Evolutionary conservation across 352 stramenopile genomes (phyloP), one percentile per base, ranked within the genome.

Genomic region (Globisporangium perplexum): DNA sequence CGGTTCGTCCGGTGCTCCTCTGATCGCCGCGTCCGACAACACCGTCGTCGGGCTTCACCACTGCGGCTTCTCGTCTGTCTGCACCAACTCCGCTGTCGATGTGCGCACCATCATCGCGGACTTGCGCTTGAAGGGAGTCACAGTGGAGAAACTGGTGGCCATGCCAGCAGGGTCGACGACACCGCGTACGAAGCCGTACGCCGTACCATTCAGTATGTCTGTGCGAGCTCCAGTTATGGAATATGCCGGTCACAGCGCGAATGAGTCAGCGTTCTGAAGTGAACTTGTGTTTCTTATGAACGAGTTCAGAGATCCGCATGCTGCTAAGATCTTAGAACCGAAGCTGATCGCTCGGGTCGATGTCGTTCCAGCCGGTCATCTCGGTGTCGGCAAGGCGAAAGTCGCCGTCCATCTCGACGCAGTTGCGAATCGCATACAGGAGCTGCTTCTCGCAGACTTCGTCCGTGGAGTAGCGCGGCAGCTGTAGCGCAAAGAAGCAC

Each of bases 391-490:
- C 83, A 3, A 93, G 69, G 14, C 84, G 79, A 51, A 94, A 94
- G 60, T 95, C 84, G n/a, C 82, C 84, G 53, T 93, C 84, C 80
- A 95, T 95, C 62, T 95, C 84, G 14, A 92, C 66, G 44, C 84
- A 95, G 57, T 95, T 95, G 60, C 80, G 79, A 15, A 95, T 75
- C 1, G 83, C 84, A 50, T 93, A 95, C n/a, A 90, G 55, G 23
- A 95, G 28, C 50, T 85, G 70, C 39, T 77, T 72, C 4, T 60
- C 63, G 50, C 78, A 90, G 41, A 93, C 69, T 24, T 82, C 83
- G 56, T 92, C 79, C 17, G 26, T 89, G 11, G 82, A 92, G 57
- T 95, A 93, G 24, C 76, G 72, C 33, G 84, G 84, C 10, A 95
- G 60, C 41, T 92, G 77, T 6, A 95, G 65, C 8, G 80, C 75